Percentiles rank a stretch among this genome's conserved stretches.
Conservation (phyloP, 2,329 filamentous ascomycete species). For the Salinomyces thailandicus region DNA sequence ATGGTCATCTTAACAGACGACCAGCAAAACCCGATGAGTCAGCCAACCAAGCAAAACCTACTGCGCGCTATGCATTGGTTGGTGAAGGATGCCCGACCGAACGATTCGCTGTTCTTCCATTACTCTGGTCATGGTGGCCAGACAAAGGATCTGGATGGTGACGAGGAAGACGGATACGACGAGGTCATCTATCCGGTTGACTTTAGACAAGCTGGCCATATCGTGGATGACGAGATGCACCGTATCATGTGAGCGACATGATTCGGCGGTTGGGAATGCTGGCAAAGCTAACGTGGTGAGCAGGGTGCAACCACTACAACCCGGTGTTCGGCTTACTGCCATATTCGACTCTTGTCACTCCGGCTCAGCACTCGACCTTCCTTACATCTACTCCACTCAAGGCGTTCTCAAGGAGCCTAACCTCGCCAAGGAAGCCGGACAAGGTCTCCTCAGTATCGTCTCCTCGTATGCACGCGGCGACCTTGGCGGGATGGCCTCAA, state of each 20-base stretch:
- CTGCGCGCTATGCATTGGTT: conserved; percentile 95
- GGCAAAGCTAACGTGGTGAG: conserved; percentile 10
- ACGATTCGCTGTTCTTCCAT: conserved; percentile 95
- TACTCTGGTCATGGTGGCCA: conserved; percentile 87
- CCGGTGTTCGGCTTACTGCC: conserved; percentile 73
- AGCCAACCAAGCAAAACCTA: conserved; percentile 92
- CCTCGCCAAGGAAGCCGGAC: conserved; percentile 66
- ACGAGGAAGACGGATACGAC: conserved; percentile 72
- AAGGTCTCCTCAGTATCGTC: conserved; percentile 60
- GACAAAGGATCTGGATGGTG: conserved; percentile 66
- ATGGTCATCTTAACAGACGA: conserved; percentile 97
- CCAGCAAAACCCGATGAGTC: conserved; percentile 93
- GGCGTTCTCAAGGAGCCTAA: conserved; percentile 73
- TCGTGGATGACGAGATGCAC: conserved; percentile 77
- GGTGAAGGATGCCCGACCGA: conserved; percentile 82
- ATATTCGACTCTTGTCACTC: conserved; percentile 79
- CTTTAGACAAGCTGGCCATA: conserved; percentile 67
- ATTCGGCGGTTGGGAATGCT: background rate
- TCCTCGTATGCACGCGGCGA: conserved; percentile 61
- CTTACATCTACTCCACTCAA: conserved; percentile 72
- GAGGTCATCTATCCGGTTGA: conserved; percentile 79
- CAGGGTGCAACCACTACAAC: conserved; percentile 59
- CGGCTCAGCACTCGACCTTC: conserved; percentile 64
- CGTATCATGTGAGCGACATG: conserved; percentile 47
- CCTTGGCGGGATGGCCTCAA: conserved; percentile 66